These are phyloP conservation scores for Tetrahymena borealis DNA, from an alignment of 73 alveolate genomes.

Conservation along the genomic window DNA sequence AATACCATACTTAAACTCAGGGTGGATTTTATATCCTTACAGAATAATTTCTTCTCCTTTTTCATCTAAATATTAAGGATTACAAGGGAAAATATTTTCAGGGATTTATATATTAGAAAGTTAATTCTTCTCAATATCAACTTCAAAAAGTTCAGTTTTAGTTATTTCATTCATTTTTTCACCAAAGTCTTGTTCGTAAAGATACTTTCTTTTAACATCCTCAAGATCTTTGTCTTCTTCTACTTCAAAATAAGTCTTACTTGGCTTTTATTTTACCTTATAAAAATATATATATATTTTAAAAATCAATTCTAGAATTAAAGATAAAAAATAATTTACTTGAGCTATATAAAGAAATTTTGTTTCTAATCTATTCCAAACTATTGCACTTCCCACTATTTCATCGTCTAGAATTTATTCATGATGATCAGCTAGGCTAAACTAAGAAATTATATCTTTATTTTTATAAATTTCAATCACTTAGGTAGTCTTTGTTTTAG, in stretches of 20 bases:
- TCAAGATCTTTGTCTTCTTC: slow-evolving; percentile 26
- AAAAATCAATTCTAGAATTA: not conserved
- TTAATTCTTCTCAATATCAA: not conserved
- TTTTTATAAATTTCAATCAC: slow-evolving; percentile 18
- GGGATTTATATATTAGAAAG: not conserved
- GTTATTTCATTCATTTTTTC: slow-evolving; percentile 28
- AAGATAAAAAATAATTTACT: not conserved
- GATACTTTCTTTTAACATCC: not conserved
- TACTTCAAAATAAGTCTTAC: slow-evolving; percentile 12
- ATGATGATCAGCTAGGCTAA: slow-evolving; percentile 7
- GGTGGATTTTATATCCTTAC: slow-evolving; percentile 8
- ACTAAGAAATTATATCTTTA: not conserved
- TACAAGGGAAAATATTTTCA: slow-evolving; percentile 5
- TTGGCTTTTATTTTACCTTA: not conserved
- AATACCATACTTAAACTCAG: slow-evolving; percentile 38
- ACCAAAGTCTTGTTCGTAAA: slow-evolving; percentile 14
- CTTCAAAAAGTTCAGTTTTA: not conserved
- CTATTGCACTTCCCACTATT: slow-evolving; percentile 26
- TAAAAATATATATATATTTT: not conserved
- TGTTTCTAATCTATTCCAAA: slow-evolving; percentile 12
- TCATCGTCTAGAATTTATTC: slow-evolving; percentile 24
- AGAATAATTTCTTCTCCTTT: slow-evolving; percentile 9
- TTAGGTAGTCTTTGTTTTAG: not conserved
- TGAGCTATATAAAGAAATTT: slow-evolving; percentile 25
- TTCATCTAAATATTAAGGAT: slow-evolving; percentile 21